Evolutionary conservation across 2,329 filamentous ascomycete genomes (phyloP).

Genomic region (Trichoderma breve): DNA sequence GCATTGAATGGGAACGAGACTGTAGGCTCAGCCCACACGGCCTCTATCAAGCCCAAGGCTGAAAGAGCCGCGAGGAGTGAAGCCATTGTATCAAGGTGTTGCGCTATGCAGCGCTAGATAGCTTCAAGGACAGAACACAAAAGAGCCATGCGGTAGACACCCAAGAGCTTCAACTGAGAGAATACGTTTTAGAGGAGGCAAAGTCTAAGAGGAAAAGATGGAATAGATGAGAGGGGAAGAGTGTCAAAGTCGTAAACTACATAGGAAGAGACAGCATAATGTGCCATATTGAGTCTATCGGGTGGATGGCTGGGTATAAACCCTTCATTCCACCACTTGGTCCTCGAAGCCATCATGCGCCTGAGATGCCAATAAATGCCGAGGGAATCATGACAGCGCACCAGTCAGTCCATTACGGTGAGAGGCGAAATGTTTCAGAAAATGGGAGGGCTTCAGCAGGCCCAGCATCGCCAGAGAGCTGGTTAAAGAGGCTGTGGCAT

Average conservation of each 20-base stretch:
- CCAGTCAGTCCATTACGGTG: conserved; percentile 28
- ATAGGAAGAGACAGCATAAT: conserved; percentile 5
- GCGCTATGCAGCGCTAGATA: conserved; percentile 24
- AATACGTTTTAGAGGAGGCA: background rate
- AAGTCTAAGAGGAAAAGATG: background rate
- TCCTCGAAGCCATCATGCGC: conserved; percentile 27
- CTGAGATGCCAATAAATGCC: conserved; percentile 20
- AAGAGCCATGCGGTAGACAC: background rate
- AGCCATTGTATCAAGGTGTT: conserved; percentile 31
- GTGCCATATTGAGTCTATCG: conserved; percentile 27
- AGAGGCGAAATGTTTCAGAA: conserved; percentile 36
- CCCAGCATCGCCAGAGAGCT: background rate
- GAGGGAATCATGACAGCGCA: conserved; percentile 1
- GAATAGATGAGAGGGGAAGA: conserved; percentile 9
- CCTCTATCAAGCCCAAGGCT: conserved; percentile 30
- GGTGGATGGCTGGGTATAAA: conserved; percentile 32
- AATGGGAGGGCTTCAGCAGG: background rate
- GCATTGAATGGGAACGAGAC: conserved; percentile 74
- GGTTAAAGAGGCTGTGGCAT: conserved; percentile 25
- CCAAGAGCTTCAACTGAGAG: background rate
- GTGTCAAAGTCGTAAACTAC: conserved; percentile 16
- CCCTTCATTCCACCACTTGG: conserved; percentile 39
- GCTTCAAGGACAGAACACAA: conserved; percentile 17
- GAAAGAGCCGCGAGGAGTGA: conserved; percentile 29
- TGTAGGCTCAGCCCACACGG: conserved; percentile 40